A percentile compares a stretch with the other conserved stretches of the same genome.
phyloP scores from a whole-genome alignment of 2,329 filamentous ascomycete species.

The Tothia fuscella region DNA sequence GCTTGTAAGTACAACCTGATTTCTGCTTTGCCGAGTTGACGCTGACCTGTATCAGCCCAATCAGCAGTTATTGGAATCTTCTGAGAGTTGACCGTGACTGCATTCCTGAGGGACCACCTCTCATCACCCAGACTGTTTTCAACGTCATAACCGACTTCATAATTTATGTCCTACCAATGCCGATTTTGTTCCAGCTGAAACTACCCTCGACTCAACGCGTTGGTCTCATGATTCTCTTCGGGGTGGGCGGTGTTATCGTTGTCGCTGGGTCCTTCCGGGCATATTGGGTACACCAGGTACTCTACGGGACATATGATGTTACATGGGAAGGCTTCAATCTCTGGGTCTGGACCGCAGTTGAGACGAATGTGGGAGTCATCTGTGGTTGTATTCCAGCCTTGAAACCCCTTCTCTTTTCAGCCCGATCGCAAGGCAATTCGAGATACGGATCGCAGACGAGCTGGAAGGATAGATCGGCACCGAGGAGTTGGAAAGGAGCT shows the following conservation, averaged over 20 bases:
- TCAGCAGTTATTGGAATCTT: slow-evolving; percentile 10
- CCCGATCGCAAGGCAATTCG: slow-evolving; percentile 18
- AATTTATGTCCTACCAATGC: slow-evolving; percentile 10
- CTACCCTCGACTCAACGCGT: slow-evolving; percentile 9
- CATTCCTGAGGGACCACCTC: slow-evolving; percentile 9
- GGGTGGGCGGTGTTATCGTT: slow-evolving; percentile 8
- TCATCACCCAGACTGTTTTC: slow-evolving; percentile 7
- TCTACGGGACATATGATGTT: slow-evolving; percentile 11
- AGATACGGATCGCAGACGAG: slow-evolving; percentile 15
- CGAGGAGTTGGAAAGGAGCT: slow-evolving; percentile 15
- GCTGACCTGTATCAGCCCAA: neutral
- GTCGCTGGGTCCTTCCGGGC: slow-evolving; percentile 8
- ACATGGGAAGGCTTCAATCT: slow-evolving; percentile 10
- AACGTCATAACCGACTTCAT: slow-evolving; percentile 9
- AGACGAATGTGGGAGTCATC: slow-evolving; percentile 10
- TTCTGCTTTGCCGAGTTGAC: neutral
- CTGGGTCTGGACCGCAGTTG: slow-evolving; percentile 11
- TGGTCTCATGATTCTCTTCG: slow-evolving; percentile 10
- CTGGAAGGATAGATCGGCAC: slow-evolving; percentile 13
- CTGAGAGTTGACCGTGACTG: slow-evolving; percentile 3
- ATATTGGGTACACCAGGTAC: slow-evolving; percentile 6
- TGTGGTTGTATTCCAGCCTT: slow-evolving; percentile 10
- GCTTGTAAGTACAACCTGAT: slow-evolving; percentile 5
- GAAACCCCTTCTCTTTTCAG: slow-evolving; percentile 18
- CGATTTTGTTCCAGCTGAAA: slow-evolving; percentile 7